Evolutionary conservation across 345 rosid species (phyloP).

Genomic region (Syzygium grande): DNA sequence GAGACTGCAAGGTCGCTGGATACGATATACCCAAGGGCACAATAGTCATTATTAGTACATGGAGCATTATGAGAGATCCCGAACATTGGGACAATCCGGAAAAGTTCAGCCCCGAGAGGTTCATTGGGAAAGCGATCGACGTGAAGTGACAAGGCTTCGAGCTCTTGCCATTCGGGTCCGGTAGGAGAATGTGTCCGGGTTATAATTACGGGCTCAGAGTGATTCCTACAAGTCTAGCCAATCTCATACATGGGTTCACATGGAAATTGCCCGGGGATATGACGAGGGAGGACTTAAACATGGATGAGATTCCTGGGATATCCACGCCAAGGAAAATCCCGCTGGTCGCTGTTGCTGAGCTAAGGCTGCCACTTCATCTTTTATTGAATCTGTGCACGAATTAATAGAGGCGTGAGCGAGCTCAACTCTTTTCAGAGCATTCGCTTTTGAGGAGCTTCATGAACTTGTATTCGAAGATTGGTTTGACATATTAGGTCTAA

Average conservation of each 20-base stretch:
- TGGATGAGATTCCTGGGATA: constrained; percentile 5
- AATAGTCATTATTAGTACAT: background rate
- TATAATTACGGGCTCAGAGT: constrained; percentile 4
- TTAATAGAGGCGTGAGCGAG: background rate
- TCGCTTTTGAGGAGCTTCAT: background rate
- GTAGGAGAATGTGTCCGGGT: constrained; percentile 23
- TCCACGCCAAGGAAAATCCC: constrained; percentile 1
- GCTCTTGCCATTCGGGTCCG: constrained; percentile 34
- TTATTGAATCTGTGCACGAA: background rate
- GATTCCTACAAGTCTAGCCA: background rate
- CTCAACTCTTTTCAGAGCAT: background rate
- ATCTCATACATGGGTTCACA: constrained; percentile 1
- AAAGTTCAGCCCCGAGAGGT: constrained; percentile 15
- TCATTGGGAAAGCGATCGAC: constrained; percentile 2
- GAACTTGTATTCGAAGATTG: background rate
- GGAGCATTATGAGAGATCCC: constrained; percentile 12
- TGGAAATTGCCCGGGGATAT: background rate
- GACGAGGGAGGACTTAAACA: background rate
- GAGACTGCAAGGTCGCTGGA: constrained; percentile 4
- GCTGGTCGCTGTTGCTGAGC: background rate
- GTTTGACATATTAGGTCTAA: background rate
- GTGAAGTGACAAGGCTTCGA: constrained; percentile 25
- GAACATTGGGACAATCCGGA: constrained; percentile 7
- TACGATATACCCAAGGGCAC: constrained; percentile 1
- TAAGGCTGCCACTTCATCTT: background rate